Percentiles rank a stretch among this genome's conserved stretches.
Evolutionary conservation across 2,329 filamentous ascomycete species (phyloP).

Genomic region (Cercospora zeae-maydis): DNA sequence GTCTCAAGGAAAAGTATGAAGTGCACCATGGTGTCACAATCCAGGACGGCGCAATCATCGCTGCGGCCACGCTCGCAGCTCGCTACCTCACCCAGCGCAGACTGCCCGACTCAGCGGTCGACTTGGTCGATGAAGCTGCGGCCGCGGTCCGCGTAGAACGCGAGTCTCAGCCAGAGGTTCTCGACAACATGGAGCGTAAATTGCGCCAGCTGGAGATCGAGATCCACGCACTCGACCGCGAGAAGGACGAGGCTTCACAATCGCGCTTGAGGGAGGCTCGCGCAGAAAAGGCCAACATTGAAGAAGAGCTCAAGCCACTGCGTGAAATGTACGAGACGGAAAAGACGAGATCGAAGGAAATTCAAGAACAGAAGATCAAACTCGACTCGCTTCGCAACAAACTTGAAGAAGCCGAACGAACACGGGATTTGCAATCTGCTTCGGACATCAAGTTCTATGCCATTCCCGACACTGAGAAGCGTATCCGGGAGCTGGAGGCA

Average conservation of each 20-base stretch:
- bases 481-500: slow-evolving; percentile 76
- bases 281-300: slow-evolving; percentile 87
- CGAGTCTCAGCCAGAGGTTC: slow-evolving; percentile 92
- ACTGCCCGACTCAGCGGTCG: slow-evolving; percentile 93
- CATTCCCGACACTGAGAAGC: slow-evolving; percentile 81
- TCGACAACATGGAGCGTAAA: slow-evolving; percentile 89
- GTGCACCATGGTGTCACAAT: slow-evolving; percentile 98
- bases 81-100: slow-evolving; percentile 88
- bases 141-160: slow-evolving; percentile 93
- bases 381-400: slow-evolving; percentile 89
- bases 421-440: slow-evolving; percentile 77
- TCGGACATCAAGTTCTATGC: slow-evolving; percentile 97
- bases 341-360: slow-evolving; percentile 61
- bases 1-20: slow-evolving; percentile 96
- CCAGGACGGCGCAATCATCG: slow-evolving; percentile 86
- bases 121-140: slow-evolving; percentile 92
- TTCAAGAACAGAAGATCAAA: slow-evolving; percentile 78
- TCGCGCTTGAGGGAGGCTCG: slow-evolving; percentile 76
- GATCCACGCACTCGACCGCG: slow-evolving; percentile 88
- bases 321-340: slow-evolving; percentile 95
- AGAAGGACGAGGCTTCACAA: slow-evolving; percentile 91
- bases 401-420: slow-evolving; percentile 85
- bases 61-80: slow-evolving; percentile 84
- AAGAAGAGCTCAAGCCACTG: slow-evolving; percentile 86
- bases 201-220: slow-evolving; percentile 92